These are phyloP conservation scores for Colletotrichum lindemuthianum DNA, from an alignment of 2,329 filamentous ascomycete species.

Conservation along the genomic window DNA sequence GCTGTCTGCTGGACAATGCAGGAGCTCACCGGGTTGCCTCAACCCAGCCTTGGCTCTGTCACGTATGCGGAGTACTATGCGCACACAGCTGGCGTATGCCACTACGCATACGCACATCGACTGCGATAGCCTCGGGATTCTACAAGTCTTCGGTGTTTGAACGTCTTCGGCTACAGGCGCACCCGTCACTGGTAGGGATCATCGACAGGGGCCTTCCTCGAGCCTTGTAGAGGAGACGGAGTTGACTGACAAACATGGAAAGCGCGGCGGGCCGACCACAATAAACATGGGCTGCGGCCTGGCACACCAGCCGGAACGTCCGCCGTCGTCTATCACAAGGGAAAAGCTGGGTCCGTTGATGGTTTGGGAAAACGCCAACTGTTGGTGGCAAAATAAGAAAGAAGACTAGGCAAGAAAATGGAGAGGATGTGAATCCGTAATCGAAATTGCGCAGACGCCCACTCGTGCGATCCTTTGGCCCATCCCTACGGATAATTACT, in stretches of 20 bases:
- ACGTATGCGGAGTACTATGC: too few relatives aligned
- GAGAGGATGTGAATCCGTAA: too few relatives aligned
- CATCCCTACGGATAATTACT: too few relatives aligned
- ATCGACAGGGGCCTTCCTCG: slow-evolving; percentile 9
- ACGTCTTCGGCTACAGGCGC: not conserved
- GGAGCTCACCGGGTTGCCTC: too few relatives aligned
- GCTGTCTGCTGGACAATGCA: too few relatives aligned
- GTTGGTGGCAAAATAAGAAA: slow-evolving; percentile 1
- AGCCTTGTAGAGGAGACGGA: not conserved
- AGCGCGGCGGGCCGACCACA: not conserved
- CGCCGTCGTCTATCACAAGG: slow-evolving; percentile 3
- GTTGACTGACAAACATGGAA: slow-evolving; percentile 22
- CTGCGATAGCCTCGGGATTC: too few relatives aligned
- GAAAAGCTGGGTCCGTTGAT: not conserved
- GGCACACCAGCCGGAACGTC: not conserved
- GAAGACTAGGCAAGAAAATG: slow-evolving; percentile 1
- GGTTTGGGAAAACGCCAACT: not conserved
- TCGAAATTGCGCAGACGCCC: not conserved
- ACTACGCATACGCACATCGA: too few relatives aligned
- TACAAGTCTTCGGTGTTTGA: too few relatives aligned
- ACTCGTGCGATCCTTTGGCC: slow-evolving; percentile 2
- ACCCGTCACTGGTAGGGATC: slow-evolving; percentile 11
- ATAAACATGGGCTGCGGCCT: too few relatives aligned
- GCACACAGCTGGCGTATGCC: too few relatives aligned
- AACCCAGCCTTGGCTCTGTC: too few relatives aligned